Percentiles rank a stretch among this genome's conserved stretches.
Evolutionary conservation across 208 protist genomes (phyloP).

Genomic region (Wallacemonas sp.): DNA sequence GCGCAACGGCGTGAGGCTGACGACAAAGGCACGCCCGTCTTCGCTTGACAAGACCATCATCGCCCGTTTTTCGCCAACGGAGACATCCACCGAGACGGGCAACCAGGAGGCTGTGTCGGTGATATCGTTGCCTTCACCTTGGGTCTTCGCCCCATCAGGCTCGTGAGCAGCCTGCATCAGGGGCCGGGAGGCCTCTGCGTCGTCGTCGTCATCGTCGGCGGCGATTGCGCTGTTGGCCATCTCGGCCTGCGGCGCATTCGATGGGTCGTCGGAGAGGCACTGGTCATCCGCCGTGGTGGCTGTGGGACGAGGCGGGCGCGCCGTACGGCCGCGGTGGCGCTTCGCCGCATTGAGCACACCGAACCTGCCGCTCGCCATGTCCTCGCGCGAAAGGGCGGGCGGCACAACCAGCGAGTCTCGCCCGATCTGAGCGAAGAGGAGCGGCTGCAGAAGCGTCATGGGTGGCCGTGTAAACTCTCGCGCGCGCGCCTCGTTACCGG

Average conservation of each 20-base stretch:
- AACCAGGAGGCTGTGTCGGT: constrained; percentile 20
- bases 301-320: background rate
- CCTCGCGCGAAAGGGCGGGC: background rate
- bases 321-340: background rate
- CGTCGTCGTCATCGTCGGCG: background rate
- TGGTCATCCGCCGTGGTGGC: background rate
- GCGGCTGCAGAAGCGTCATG: constrained; percentile 15
- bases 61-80: constrained; percentile 31
- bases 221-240: background rate
- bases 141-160: background rate
- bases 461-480: background rate
- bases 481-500: background rate
- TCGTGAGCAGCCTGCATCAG: background rate
- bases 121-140: background rate
- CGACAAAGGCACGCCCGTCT: constrained; percentile 72
- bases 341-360: background rate
- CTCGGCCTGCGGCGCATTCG: background rate
- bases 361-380: constrained; percentile 10
- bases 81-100: constrained; percentile 66
- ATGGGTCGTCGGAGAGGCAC: background rate
- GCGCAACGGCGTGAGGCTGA: constrained; percentile 15
- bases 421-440: constrained; percentile 6
- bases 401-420: background rate
- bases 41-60: constrained; percentile 53
- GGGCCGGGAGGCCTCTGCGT: background rate